Evolutionary conservation across 371 early-diverging fungal genomes (phyloP).

Genomic region (Apophysomyces trapeziformis): DNA sequence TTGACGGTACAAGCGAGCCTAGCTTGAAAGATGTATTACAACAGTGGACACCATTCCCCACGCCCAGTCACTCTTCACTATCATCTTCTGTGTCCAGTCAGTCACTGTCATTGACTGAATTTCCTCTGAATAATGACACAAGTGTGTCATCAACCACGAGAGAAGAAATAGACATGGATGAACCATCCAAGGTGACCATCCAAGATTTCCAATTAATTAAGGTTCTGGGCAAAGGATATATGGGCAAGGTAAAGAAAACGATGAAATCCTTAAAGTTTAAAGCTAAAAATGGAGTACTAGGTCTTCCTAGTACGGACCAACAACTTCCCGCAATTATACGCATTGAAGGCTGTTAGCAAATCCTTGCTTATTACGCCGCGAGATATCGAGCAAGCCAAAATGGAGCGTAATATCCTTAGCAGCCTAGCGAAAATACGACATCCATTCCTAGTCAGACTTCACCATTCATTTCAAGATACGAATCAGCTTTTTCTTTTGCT

Average conservation of each 20-base stretch:
- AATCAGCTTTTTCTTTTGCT: conserved; percentile 94
- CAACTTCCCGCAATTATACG: conserved; percentile 66
- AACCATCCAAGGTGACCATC: conserved; percentile 20
- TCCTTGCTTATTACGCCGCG: conserved; percentile 85
- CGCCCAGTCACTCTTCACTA: background rate
- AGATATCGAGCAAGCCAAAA: conserved; percentile 78
- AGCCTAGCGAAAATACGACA: conserved; percentile 65
- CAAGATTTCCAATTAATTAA: conserved; percentile 58
- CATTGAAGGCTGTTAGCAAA: conserved; percentile 97
- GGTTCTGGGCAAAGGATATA: conserved; percentile 60
- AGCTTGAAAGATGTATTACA: background rate
- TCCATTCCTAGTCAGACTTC: conserved; percentile 94
- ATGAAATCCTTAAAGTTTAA: background rate
- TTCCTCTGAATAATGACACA: background rate
- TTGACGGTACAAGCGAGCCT: background rate
- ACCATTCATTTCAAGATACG: conserved; percentile 93
- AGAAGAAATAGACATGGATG: conserved; percentile 2
- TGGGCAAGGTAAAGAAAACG: conserved; percentile 51
- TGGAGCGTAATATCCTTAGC: conserved; percentile 55
- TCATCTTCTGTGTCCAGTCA: background rate
- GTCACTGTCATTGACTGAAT: background rate
- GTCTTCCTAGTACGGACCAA: conserved; percentile 86
- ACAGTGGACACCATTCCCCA: background rate
- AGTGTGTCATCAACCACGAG: background rate
- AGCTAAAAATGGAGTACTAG: conserved; percentile 27